These are phyloP conservation scores for Gaultheria prostrata DNA, from an alignment of 148 eudicot genomes.

Conservation along the genomic window DNA sequence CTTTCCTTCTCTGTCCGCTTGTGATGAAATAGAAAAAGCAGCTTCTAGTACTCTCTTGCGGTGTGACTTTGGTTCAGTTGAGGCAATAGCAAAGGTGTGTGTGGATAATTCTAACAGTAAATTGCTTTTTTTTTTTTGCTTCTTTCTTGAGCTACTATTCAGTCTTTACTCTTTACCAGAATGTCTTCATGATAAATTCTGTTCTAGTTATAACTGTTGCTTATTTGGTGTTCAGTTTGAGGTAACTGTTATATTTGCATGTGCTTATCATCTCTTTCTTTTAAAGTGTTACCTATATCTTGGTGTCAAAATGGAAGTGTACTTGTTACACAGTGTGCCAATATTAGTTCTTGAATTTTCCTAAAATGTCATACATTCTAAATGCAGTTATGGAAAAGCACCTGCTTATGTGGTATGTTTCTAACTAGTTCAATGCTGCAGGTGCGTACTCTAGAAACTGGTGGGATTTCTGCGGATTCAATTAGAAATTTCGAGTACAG, in stretches of 20 bases:
- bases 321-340: not conserved
- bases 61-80: constrained; percentile 68
- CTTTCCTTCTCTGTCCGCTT: constrained; percentile 67
- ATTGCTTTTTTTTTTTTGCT: constrained; percentile 4
- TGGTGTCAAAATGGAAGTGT: constrained; percentile 2
- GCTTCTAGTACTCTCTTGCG: constrained; percentile 57
- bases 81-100: constrained; percentile 82
- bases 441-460: constrained; percentile 67
- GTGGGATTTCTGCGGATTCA: constrained; percentile 53
- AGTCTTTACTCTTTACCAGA: not conserved
- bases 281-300: not conserved
- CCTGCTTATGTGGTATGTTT: not conserved
- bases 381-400: not conserved
- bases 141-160: constrained; percentile 1
- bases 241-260: not conserved
- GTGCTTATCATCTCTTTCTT: not conserved
- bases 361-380: not conserved
- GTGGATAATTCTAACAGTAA: not conserved
- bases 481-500: constrained; percentile 66
- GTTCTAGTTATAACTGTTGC: not conserved
- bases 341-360: not conserved
- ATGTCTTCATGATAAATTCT: not conserved
- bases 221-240: not conserved
- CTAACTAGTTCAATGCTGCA: constrained; percentile 32
- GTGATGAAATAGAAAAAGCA: constrained; percentile 64